phyloP scores from a whole-genome alignment of 345 rosid species.

The Isatis tinctoria region DNA sequence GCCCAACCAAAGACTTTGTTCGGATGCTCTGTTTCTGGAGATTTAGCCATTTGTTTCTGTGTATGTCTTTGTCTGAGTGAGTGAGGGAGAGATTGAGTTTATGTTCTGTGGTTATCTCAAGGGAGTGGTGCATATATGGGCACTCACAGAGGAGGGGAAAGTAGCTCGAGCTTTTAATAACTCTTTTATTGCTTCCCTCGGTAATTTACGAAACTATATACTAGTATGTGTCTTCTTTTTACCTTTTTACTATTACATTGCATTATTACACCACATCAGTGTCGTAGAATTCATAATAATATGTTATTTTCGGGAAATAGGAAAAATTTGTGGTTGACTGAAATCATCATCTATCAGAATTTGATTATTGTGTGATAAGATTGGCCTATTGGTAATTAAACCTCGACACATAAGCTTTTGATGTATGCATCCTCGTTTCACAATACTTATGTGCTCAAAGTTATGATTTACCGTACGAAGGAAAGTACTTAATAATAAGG shows the following conservation, averaged over 20 bases:
- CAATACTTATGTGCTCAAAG: not conserved
- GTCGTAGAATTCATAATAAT: not conserved
- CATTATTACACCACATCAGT: not conserved
- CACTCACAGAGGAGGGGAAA: not conserved
- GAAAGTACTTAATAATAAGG: not conserved
- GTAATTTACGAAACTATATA: not conserved
- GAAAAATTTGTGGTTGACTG: not conserved
- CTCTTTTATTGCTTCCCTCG: slow-evolving; percentile 1
- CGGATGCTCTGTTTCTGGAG: slow-evolving; percentile 61
- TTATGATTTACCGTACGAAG: not conserved
- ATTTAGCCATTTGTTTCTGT: slow-evolving; percentile 47
- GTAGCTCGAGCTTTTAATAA: slow-evolving; percentile 13
- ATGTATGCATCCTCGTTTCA: not conserved
- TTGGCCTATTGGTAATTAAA: too few species aligned
- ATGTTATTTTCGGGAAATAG: not conserved
- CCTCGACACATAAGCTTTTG: not conserved
- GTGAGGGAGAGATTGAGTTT: not conserved
- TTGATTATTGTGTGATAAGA: too few species aligned
- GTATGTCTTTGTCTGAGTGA: slow-evolving; percentile 22
- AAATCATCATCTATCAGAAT: too few species aligned
- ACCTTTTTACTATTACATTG: too few species aligned
- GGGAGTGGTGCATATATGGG: slow-evolving; percentile 9
- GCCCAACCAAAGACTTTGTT: slow-evolving; percentile 80
- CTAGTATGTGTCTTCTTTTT: too few species aligned
- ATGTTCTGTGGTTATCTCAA: not conserved